Evolutionary conservation across 2,329 filamentous ascomycete species (phyloP), one percentile per base, ranked within the genome.

Genomic region (Exophiala xenobiotica): DNA sequence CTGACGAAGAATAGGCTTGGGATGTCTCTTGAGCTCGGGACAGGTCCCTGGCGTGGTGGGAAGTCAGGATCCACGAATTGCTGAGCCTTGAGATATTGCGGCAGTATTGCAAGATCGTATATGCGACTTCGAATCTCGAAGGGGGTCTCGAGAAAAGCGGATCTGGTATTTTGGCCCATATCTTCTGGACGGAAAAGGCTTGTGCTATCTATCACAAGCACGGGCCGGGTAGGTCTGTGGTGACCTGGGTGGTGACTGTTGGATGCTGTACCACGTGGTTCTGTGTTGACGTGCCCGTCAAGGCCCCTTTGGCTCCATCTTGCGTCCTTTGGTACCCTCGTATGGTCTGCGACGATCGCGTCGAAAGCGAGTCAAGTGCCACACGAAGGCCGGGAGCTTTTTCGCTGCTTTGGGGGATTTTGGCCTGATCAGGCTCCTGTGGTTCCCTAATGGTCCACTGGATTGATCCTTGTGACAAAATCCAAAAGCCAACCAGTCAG

Each of bases 51-150:
- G n/a, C n/a, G n/a, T n/a, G n/a, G n/a, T n/a, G n/a, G 16, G 45
- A 45, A 53, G 14, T 39, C 24, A 8, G 27, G 38, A 35, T 58
- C 56, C 9, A n/a, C 29, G 16, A 55, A 53, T 11, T 38, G 37
- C 39, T 56, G 50, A 6, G 41, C 42, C 27, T 43, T 48, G 11
- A 58, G 52, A 19, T 49, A 38, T 23, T 52, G 53, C 18, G 35
- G 29, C n/a, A 49, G 39, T 5, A 56, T 20, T 9, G 20, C 43
- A 37, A 49, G 40, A 26, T 50, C 18, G 35, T 52, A 57, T 16
- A 59, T 54, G 7, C 27, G 51, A 7, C 47, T 16, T 14, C 52
- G 42, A 23, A 55, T 41, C 27, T 55, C 52, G 3, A 20, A 12
- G 7, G 55, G 48, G 22, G 53, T 40, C n/a, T 39, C n/a, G 45